A percentile compares a stretch with the other conserved stretches of the same genome.
These are phyloP conservation scores for Grigorovia jiainica DNA, from an alignment of 805 yeast species.

Conservation along the genomic window DNA sequence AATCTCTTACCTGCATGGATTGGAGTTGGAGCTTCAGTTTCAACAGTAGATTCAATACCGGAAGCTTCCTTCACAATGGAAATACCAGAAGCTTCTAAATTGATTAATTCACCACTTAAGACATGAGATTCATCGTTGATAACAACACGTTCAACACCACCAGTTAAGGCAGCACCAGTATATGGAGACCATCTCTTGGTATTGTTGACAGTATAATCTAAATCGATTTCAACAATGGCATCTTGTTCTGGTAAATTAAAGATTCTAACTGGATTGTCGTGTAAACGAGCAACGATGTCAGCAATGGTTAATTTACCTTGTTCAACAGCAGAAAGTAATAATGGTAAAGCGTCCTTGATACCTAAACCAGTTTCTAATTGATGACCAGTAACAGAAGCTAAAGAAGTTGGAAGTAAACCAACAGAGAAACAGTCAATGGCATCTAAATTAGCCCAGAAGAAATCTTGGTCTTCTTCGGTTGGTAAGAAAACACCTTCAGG, in stretches of 20 bases:
- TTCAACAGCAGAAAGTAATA: constrained; percentile 70
- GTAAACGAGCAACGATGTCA: constrained; percentile 64
- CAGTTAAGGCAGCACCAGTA: constrained; percentile 46
- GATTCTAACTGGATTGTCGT: constrained; percentile 71
- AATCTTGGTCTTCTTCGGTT: constrained; percentile 67
- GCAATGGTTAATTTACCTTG: constrained; percentile 61
- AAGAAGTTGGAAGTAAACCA: constrained; percentile 66
- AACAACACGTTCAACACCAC: constrained; percentile 84
- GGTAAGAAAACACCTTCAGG: constrained; percentile 70
- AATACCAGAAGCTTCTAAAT: constrained; percentile 52
- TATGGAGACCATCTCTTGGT: constrained; percentile 47
- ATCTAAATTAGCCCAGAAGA: constrained; percentile 67
- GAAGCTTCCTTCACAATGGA: constrained; percentile 40
- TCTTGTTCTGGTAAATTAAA: constrained; percentile 72
- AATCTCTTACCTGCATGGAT: constrained; percentile 40
- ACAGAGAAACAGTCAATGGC: constrained; percentile 79
- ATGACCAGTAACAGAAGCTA: constrained; percentile 58
- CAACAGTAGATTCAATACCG: constrained; percentile 23
- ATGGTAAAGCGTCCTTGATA: constrained; percentile 69
- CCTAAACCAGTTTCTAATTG: constrained; percentile 65
- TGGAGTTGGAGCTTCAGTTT: constrained; percentile 30
- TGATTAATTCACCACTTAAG: constrained; percentile 69
- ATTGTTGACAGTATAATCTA: constrained; percentile 49
- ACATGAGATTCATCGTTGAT: constrained; percentile 71
- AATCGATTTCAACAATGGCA: constrained; percentile 69